phyloP scores from a whole-genome alignment of 2,329 filamentous ascomycete species.

The Phialophora verrucosa region DNA sequence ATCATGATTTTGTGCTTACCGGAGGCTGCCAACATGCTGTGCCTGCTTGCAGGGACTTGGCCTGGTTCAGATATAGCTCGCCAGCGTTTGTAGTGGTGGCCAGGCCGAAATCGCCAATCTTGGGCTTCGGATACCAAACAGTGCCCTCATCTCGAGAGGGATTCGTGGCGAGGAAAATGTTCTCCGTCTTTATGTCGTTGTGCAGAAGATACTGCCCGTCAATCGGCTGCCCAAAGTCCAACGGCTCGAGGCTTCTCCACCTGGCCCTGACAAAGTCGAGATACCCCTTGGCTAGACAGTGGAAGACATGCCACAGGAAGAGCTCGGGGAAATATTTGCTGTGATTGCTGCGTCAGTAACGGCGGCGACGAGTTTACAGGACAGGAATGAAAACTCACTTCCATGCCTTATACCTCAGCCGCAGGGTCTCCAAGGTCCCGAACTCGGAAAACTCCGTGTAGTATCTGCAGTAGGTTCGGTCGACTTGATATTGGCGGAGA shows the following conservation, averaged over 20 bases:
- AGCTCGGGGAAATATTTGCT: slow-evolving; percentile 32
- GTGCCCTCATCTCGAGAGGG: slow-evolving; percentile 1
- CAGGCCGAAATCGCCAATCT: slow-evolving; percentile 34
- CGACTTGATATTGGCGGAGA: slow-evolving; percentile 24
- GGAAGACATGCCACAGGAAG: slow-evolving; percentile 36
- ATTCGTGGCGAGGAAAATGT: slow-evolving; percentile 24
- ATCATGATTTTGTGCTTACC: slow-evolving; percentile 3
- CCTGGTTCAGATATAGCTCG: slow-evolving; percentile 8
- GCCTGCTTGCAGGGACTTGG: slow-evolving; percentile 5
- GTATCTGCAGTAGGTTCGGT: slow-evolving; percentile 24
- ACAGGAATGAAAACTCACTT: slow-evolving; percentile 23
- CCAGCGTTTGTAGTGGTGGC: slow-evolving; percentile 21
- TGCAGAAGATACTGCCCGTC: slow-evolving; percentile 28
- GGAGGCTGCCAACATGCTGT: slow-evolving; percentile 6
- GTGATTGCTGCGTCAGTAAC: neutral
- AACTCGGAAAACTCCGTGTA: slow-evolving; percentile 31
- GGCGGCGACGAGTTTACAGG: too few species aligned
- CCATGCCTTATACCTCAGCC: slow-evolving; percentile 34
- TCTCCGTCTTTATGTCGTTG: slow-evolving; percentile 32
- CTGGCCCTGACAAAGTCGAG: slow-evolving; percentile 13
- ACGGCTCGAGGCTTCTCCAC: slow-evolving; percentile 20
- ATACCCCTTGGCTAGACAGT: slow-evolving; percentile 25
- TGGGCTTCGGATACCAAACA: slow-evolving; percentile 27
- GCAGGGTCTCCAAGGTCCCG: slow-evolving; percentile 24
- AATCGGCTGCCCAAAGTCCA: slow-evolving; percentile 17